These are phyloP conservation scores for Eucalyptus decipiens DNA, from an alignment of 345 rosid genomes.

Conservation along the genomic window DNA sequence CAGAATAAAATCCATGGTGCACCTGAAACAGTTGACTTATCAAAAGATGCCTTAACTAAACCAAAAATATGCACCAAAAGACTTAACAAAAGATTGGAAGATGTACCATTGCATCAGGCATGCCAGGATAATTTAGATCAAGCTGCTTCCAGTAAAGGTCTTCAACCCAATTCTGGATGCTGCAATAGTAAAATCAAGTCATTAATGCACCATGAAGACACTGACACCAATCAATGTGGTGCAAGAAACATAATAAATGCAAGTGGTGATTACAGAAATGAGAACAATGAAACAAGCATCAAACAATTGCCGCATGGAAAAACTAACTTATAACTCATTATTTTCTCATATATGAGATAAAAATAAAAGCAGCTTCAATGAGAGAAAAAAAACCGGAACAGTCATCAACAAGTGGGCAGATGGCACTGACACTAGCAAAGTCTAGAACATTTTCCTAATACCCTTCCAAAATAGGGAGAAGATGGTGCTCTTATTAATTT, in stretches of 20 bases:
- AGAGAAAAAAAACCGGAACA: not conserved
- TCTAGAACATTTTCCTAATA: not conserved
- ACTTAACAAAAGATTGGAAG: not conserved
- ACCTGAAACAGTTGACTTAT: constrained; percentile 30
- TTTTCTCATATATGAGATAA: not conserved
- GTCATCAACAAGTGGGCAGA: not conserved
- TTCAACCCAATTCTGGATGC: constrained; percentile 92
- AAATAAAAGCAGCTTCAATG: not conserved
- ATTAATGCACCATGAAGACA: not conserved
- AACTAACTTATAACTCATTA: not conserved
- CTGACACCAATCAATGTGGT: not conserved
- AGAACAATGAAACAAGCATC: not conserved
- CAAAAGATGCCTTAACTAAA: not conserved
- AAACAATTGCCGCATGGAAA: not conserved
- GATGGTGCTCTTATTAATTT: not conserved
- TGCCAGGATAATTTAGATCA: constrained; percentile 87
- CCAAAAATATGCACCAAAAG: not conserved
- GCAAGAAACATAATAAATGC: not conserved
- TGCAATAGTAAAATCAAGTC: constrained; percentile 10
- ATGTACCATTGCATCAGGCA: constrained; percentile 95
- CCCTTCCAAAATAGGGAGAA: not conserved
- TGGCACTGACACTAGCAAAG: not conserved
- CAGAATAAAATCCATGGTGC: constrained; percentile 88
- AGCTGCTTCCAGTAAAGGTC: constrained; percentile 98
- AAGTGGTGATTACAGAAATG: not conserved